Evolutionary conservation across 768 basidiomycete genomes (phyloP), one percentile per base, ranked within the genome.

Genomic region (Boletus patriciae): DNA sequence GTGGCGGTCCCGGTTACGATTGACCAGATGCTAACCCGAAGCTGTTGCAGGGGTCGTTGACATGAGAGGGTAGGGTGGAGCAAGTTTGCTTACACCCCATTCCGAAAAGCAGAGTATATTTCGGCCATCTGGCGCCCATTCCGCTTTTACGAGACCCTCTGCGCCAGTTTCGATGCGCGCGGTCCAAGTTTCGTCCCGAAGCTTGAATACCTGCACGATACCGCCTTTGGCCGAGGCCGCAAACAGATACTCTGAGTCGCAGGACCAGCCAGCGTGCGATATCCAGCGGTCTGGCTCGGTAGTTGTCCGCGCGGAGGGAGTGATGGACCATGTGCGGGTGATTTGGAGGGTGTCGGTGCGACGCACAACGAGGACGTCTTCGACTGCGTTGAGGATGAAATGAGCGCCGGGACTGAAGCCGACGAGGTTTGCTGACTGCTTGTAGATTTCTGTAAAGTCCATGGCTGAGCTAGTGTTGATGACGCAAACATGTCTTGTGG

Each of bases 391-490:
- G 21, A 94, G 82, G 60, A 96, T 80, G 66, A 94, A 93, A 55
- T 94, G 89, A 0, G 90, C 83, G 15, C 93, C 93, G 2, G 92
- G 87, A 63, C 93, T 95, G 76, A 93, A 94, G 18, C 79, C 70
- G 57, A 91, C 90, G 42, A 91, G 81, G n/a, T 73, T 79, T 9
- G 76, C 72, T 6, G 90, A 81, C 47, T 92, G 90, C 59, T 81
- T 83, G 79, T 92, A 93, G 59, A 90, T 80, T 68, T 93, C 89
- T 19, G 92, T 93, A 66, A 93, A 93, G 73, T 94, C 91, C 90
- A 92, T 91, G 11, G 18, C 0, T 12, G 34, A 18, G 25, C 10
- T 4, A n/a, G 36, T 12, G 27, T 4, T 25, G 53, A 59, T 59
- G 59, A 59, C 59, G 38, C 15, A 25, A 48, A 29, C 7, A 10